Conservation (phyloP, 768 basidiomycete genomes). For the Daedaleopsis sinensis region DNA sequence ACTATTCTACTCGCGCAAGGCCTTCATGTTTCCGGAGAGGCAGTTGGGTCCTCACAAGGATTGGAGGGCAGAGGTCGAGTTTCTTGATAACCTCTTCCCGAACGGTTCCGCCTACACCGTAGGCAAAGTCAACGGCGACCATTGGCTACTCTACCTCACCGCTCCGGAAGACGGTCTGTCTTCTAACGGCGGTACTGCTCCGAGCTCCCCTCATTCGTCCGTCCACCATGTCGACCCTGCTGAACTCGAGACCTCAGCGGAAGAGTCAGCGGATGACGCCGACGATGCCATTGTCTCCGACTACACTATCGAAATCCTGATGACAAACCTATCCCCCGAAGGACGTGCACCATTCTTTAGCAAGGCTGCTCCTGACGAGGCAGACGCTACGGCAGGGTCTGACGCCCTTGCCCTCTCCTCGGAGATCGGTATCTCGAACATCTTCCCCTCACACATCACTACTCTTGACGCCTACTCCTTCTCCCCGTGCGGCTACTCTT, state of each 20-base stretch:
- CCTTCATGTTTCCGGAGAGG: constrained; percentile 98
- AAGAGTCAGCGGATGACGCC: constrained; percentile 20
- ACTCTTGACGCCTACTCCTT: constrained; percentile 93
- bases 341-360: constrained; percentile 82
- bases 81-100: constrained; percentile 86
- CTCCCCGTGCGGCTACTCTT: constrained; percentile 93
- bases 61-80: constrained; percentile 93
- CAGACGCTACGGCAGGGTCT: constrained; percentile 12
- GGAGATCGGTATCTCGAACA: constrained; percentile 73
- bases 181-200: constrained; percentile 18
- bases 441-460: constrained; percentile 81
- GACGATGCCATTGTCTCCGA: constrained; percentile 51
- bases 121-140: constrained; percentile 97
- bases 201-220: constrained; percentile 28
- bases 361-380: constrained; percentile 41
- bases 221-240: constrained; percentile 17
- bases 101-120: constrained; percentile 94
- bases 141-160: constrained; percentile 96
- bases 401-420: constrained; percentile 67
- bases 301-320: constrained; percentile 97
- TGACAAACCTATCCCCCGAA: constrained; percentile 82
- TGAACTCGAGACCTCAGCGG: constrained; percentile 17
- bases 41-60: constrained; percentile 91
- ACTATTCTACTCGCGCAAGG: constrained; percentile 97
- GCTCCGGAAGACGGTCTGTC: constrained; percentile 46